Evolutionary conservation across 345 rosid species (phyloP).

Genomic region (Acer campestre): DNA sequence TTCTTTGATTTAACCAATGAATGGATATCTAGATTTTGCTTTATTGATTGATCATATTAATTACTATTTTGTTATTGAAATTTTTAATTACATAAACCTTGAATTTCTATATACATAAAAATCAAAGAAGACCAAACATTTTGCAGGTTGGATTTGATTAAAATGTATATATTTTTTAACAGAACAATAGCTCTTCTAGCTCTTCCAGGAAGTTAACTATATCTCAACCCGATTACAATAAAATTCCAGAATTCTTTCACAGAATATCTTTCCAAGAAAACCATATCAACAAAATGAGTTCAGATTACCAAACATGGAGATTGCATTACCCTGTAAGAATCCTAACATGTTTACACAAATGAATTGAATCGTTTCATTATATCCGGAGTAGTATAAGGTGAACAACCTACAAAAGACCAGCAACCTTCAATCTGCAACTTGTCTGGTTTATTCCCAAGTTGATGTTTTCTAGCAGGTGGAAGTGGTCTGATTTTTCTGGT

Average conservation of each 20-base stretch:
- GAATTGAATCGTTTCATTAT: slow-evolving; percentile 10
- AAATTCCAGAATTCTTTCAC: not conserved
- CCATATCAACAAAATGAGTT: not conserved
- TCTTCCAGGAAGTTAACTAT: not conserved
- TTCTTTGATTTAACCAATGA: not conserved
- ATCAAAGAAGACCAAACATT: not conserved
- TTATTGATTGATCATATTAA: not conserved
- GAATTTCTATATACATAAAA: not conserved
- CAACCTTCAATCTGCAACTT: slow-evolving; percentile 21
- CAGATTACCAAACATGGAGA: not conserved
- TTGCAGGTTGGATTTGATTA: not conserved
- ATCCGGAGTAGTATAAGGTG: slow-evolving; percentile 7
- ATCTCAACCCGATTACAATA: not conserved
- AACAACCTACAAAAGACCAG: slow-evolving; percentile 36
- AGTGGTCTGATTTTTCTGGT: slow-evolving; percentile 19
- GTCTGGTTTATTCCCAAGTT: slow-evolving; percentile 9
- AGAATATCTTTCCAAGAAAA: not conserved
- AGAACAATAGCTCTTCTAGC: slow-evolving; percentile 1
- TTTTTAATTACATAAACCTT: not conserved
- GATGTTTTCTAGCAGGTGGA: slow-evolving; percentile 22
- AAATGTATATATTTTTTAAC: not conserved
- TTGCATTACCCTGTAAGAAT: not conserved
- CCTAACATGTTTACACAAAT: slow-evolving; percentile 18
- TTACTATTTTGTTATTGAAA: too few relatives aligned
- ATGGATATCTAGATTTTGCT: not conserved